Conservation (phyloP, 148 eudicot species). For the Bassia scoparia region DNA sequence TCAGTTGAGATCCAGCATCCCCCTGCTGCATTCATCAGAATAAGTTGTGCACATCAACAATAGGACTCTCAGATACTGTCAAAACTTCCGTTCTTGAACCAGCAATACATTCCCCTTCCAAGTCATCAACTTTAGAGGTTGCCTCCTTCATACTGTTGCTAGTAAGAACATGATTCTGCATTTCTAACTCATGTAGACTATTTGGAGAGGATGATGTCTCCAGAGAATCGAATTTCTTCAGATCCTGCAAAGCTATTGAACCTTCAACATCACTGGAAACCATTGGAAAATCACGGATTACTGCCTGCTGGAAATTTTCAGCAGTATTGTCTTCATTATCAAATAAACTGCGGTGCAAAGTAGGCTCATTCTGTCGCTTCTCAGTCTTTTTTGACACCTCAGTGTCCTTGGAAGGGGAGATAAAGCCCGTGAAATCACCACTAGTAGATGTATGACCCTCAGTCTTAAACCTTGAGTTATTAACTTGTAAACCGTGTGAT, state of each 20-base stretch:
- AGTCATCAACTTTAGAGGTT: constrained; percentile 19
- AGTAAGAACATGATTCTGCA: constrained; percentile 20
- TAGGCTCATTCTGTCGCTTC: constrained; percentile 15
- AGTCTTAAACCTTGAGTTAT: constrained; percentile 24
- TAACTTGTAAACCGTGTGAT: constrained; percentile 48
- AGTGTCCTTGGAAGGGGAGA: constrained; percentile 20
- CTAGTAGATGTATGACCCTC: constrained; percentile 21
- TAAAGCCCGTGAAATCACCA: constrained; percentile 15
- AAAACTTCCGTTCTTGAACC: constrained; percentile 21
- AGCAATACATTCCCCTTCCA: constrained; percentile 14
- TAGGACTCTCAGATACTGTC: constrained; percentile 16
- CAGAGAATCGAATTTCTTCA: constrained; percentile 22
- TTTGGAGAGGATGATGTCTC: constrained; percentile 23
- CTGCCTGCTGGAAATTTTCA: constrained; percentile 22
- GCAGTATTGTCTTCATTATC: constrained; percentile 15
- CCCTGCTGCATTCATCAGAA: constrained; percentile 26
- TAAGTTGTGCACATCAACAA: constrained; percentile 8
- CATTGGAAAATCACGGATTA: constrained; percentile 17
- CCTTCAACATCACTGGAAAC: constrained; percentile 20
- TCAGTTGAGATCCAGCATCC: constrained; percentile 20
- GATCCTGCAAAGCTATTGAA: constrained; percentile 20
- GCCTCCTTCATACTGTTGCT: constrained; percentile 18
- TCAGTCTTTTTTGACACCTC: constrained; percentile 22
- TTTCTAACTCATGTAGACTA: constrained; percentile 19
- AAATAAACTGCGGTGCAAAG: constrained; percentile 10